Base-by-base conservation (phyloP, 2,329 filamentous ascomycete species). In the Colletotrichum lindemuthianum region DNA sequence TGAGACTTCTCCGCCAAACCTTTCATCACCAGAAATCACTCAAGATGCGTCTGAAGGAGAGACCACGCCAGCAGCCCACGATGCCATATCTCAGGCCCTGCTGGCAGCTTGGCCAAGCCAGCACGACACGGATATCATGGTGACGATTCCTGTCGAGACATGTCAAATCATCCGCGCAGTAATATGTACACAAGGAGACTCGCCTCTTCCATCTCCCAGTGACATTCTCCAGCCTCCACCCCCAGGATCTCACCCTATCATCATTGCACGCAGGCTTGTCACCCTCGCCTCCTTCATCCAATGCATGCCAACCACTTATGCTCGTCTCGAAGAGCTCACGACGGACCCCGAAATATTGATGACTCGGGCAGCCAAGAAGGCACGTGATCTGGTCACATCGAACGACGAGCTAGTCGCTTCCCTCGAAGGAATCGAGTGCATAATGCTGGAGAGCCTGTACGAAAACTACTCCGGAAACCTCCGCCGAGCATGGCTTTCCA, bases 361-460 rank as follows among this genome's bases (percentile, higher is more conserved):
- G 71, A 52, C 67, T 5, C 69, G 70, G 0, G 47, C 73, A 0
- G 70, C 77, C 2, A 71, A 75, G 12, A 70, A 70, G 0, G 74
- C 73, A 1, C 73, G 69, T 11, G 72, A 69, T 6, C 67, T 76
- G 8, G 78, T 87, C 1, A 82, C 80, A 0, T 75, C 74, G 12
- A 79, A 85, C 33, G 80, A 85, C 54, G 78, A 80, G 2, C 70
- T 87, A 0, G 69, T 81, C 0, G 73, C 72, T 32, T 80, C 78
- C 0, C 43, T 84, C 1, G 82, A 85, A 56, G 81, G 82, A 0
- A 69, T 86, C 6, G 81, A 85, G 63, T 84, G 81, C 55, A 67
- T 86, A n/a, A 75, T 85, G 67, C 73, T 86, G 0, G 79, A 85
- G 65, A 76, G 75, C 11, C 73, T 83, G 24, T 83, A 79, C 67